These are phyloP conservation scores for Fusarium pseudoanthophilum DNA, from an alignment of 2,329 filamentous ascomycete species.

Conservation along the genomic window DNA sequence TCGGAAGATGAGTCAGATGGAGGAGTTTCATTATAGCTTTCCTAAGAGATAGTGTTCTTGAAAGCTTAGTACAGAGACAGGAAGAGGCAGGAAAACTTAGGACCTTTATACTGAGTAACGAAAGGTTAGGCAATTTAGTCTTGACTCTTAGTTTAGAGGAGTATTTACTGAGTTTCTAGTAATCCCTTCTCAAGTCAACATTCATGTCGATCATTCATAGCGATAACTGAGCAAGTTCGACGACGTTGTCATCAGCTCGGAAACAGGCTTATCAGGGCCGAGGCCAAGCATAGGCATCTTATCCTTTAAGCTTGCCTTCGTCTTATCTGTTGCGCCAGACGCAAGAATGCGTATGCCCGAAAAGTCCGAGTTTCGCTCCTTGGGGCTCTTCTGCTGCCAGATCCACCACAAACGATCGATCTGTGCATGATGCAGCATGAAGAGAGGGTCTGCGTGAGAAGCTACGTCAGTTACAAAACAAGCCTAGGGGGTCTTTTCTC, in stretches of 20 bases:
- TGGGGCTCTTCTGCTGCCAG: background rate
- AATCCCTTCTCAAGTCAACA: background rate
- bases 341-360: background rate
- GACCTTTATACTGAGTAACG: background rate
- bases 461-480: background rate
- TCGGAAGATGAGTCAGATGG: background rate
- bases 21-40: background rate
- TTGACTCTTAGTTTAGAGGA: background rate
- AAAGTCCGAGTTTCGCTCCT: background rate
- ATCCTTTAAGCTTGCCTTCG: background rate
- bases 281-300: background rate
- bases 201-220: background rate
- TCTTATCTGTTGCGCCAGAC: background rate
- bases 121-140: background rate
- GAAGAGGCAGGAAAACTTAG: too few species aligned
- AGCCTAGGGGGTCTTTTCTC: background rate
- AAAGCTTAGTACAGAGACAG: background rate
- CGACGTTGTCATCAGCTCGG: background rate
- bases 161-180: background rate
- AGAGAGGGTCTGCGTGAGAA: background rate
- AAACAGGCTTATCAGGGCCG: background rate
- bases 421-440: background rate
- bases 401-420: background rate
- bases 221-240: background rate
- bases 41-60: accelerated